These are phyloP conservation scores for Zhuliangozyma blackwelliae DNA, from an alignment of 1,139 yeast species.

Conservation along the genomic window DNA sequence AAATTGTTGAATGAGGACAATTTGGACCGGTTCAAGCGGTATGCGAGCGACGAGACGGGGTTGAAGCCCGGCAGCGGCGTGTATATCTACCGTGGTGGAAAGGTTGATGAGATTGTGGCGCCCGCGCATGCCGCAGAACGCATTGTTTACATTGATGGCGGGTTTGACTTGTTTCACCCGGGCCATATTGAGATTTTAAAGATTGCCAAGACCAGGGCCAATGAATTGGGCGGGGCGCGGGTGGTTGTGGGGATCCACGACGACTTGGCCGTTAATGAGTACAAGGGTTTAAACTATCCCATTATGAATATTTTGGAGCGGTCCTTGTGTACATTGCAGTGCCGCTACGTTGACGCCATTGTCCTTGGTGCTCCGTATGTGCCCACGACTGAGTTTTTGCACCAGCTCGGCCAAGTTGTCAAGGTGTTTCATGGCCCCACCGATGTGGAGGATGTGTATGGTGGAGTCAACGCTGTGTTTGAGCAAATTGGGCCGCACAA, in stretches of 20 bases:
- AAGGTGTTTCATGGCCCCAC: conserved; percentile 67
- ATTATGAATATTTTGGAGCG: conserved; percentile 87
- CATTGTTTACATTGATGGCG: conserved; percentile 70
- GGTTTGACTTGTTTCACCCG: conserved; percentile 88
- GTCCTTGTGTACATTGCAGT: conserved; percentile 81
- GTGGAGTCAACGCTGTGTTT: conserved; percentile 38
- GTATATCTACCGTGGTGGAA: conserved; percentile 29
- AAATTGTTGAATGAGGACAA: conserved; percentile 34
- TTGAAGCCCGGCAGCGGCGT: conserved; percentile 59
- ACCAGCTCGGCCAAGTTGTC: conserved; percentile 32
- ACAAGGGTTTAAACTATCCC: conserved; percentile 69
- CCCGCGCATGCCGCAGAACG: conserved; percentile 21
- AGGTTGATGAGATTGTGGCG: conserved; percentile 30
- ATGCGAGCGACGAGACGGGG: conserved; percentile 71
- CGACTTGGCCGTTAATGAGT: conserved; percentile 53
- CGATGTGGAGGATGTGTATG: conserved; percentile 35
- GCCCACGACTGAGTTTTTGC: conserved; percentile 40
- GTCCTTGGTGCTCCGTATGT: conserved; percentile 63
- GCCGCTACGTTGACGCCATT: conserved; percentile 77
- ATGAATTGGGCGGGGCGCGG: conserved; percentile 27
- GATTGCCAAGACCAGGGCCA: conserved; percentile 37
- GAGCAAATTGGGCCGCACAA: conserved; percentile 49
- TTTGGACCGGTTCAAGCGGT: conserved; percentile 39
- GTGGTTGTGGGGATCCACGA: conserved; percentile 71
- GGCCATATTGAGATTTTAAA: conserved; percentile 79